These are phyloP conservation scores for Entomortierella parvispora DNA, from an alignment of 192 early-diverging fungal genomes.

Conservation along the genomic window DNA sequence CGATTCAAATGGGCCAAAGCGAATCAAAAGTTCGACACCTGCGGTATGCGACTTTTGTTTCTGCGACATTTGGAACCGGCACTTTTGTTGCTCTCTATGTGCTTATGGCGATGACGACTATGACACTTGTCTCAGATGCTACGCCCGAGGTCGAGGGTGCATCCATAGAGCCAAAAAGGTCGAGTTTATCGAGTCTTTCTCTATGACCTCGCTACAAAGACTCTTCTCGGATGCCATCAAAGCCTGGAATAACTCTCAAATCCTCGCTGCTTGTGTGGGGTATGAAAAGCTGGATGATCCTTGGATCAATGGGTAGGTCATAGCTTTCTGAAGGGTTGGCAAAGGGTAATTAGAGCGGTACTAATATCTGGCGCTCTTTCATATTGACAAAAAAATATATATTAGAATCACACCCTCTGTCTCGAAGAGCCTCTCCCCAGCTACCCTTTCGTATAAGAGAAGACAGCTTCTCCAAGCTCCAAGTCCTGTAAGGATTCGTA, in stretches of 20 bases:
- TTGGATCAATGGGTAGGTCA: slow-evolving; percentile 22
- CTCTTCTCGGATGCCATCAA: slow-evolving; percentile 15
- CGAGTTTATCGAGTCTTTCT: slow-evolving; percentile 36
- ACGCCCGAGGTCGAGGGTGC: slow-evolving; percentile 31
- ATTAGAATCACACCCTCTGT: slow-evolving; percentile 19
- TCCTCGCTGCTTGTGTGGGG: slow-evolving; percentile 6
- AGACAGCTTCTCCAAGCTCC: background rate
- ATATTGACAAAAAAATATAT: too few relatives aligned
- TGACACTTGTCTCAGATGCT: slow-evolving; percentile 28
- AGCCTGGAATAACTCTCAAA: slow-evolving; percentile 37
- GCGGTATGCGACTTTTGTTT: slow-evolving; percentile 40
- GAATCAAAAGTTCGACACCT: slow-evolving; percentile 9
- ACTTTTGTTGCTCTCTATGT: slow-evolving; percentile 27
- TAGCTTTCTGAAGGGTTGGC: background rate
- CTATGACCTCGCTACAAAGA: slow-evolving; percentile 16
- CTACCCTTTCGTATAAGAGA: slow-evolving; percentile 26
- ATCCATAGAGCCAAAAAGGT: slow-evolving; percentile 15
- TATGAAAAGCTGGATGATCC: slow-evolving; percentile 2
- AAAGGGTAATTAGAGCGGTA: too few relatives aligned
- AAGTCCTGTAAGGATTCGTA: background rate
- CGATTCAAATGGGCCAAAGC: slow-evolving; percentile 12
- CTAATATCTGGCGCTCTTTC: too few relatives aligned
- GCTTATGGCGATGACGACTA: slow-evolving; percentile 9
- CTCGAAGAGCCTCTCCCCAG: slow-evolving; percentile 2
- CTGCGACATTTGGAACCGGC: slow-evolving; percentile 40